Conservation (phyloP, 176 grass and related monocot genomes). For the Ensete glaucum region DNA sequence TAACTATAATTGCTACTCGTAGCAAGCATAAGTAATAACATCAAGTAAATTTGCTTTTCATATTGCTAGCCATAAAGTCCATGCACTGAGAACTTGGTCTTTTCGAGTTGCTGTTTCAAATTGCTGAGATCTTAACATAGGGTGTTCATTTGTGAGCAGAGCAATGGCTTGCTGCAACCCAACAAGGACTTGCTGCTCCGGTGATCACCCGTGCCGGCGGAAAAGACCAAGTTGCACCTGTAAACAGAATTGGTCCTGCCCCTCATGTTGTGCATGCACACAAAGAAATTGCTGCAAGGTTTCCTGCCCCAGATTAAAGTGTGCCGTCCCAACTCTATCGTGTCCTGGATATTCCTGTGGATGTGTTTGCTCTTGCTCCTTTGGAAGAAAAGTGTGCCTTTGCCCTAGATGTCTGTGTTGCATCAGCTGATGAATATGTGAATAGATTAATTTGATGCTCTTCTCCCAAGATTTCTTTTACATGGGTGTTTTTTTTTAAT, state of each 20-base stretch:
- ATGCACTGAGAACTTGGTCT: too few species aligned
- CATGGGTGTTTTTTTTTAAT: too few species aligned
- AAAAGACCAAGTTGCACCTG: neutral
- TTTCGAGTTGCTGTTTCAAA: neutral
- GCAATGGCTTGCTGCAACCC: slow-evolving; percentile 41
- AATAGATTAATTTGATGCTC: neutral
- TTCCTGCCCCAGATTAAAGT: slow-evolving; percentile 27
- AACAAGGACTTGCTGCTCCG: slow-evolving; percentile 40
- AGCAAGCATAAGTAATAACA: too few species aligned
- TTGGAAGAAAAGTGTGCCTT: slow-evolving; percentile 37
- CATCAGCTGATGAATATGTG: slow-evolving; percentile 50
- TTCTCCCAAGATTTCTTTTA: too few species aligned
- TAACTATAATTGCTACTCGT: too few species aligned
- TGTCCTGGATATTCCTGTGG: slow-evolving; percentile 80
- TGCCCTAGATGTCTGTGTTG: slow-evolving; percentile 49
- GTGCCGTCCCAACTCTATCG: slow-evolving; percentile 20
- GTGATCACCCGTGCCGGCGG: slow-evolving; percentile 24
- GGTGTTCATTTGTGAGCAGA: slow-evolving; percentile 23
- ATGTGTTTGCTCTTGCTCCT: slow-evolving; percentile 72
- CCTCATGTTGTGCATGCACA: slow-evolving; percentile 13
- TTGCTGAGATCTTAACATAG: neutral
- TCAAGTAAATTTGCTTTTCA: too few species aligned
- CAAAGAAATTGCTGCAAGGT: slow-evolving; percentile 20
- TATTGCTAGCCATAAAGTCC: too few species aligned
- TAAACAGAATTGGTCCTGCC: slow-evolving; percentile 7